Evolutionary conservation across 2,329 filamentous ascomycete species (phyloP).

Genomic region (Ramularia collo-cygni): DNA sequence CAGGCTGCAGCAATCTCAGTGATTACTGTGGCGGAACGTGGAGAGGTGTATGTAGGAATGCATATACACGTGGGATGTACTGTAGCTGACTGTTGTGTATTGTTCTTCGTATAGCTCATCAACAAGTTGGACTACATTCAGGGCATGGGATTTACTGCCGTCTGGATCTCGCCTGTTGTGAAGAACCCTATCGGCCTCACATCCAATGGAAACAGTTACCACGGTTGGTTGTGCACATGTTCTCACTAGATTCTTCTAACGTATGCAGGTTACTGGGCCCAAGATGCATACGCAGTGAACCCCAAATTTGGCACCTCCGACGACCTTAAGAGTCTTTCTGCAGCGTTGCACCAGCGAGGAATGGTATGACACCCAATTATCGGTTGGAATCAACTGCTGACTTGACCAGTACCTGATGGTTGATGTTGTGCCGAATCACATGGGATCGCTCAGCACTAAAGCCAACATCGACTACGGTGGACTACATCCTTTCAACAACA

Average conservation of each 20-base stretch:
- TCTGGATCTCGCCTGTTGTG: slow-evolving; percentile 37
- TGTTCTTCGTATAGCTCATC: too few species aligned
- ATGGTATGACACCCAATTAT: slow-evolving; percentile 33
- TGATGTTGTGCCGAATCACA: slow-evolving; percentile 43
- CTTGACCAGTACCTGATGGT: slow-evolving; percentile 37
- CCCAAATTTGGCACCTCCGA: slow-evolving; percentile 39
- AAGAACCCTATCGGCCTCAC: slow-evolving; percentile 33
- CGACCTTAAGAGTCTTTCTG: slow-evolving; percentile 38
- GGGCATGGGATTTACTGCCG: slow-evolving; percentile 44
- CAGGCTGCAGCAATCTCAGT: slow-evolving; percentile 36
- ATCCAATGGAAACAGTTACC: slow-evolving; percentile 38
- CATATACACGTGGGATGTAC: too few species aligned
- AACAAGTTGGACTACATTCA: too few species aligned
- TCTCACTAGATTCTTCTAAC: too few species aligned
- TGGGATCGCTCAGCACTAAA: slow-evolving; percentile 29
- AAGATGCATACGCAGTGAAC: slow-evolving; percentile 41
- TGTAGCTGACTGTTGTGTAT: too few species aligned
- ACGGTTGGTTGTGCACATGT: slow-evolving; percentile 25
- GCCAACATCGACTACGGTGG: slow-evolving; percentile 27
- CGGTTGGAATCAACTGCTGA: not conserved
- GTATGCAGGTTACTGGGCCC: slow-evolving; percentile 33
- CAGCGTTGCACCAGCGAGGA: slow-evolving; percentile 37
- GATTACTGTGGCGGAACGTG: slow-evolving; percentile 45
- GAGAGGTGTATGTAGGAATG: too few species aligned
- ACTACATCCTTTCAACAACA: slow-evolving; percentile 36